Percentiles rank a stretch among this genome's conserved stretches.
phyloP scores from a whole-genome alignment of 2,329 filamentous ascomycete genomes.

The Sarocladiaceae sp. region DNA sequence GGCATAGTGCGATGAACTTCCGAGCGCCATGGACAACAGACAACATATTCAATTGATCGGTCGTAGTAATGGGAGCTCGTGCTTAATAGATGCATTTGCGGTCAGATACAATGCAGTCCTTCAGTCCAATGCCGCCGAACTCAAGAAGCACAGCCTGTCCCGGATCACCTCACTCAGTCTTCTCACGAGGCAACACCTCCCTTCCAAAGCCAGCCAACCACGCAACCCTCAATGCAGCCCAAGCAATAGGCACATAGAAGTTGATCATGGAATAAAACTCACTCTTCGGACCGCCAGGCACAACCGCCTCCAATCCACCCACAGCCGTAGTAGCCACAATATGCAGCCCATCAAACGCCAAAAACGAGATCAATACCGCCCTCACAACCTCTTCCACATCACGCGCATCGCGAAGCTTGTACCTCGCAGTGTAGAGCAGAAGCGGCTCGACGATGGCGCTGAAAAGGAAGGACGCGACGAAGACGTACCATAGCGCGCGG shows the following conservation, averaged over 20 bases:
- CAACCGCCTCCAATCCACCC: background rate
- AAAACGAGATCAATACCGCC: background rate
- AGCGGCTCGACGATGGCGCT: constrained; percentile 5
- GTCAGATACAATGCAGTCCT: too few relatives aligned
- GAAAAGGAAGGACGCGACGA: constrained; percentile 1
- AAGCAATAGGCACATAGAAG: constrained; percentile 1
- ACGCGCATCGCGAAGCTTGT: background rate
- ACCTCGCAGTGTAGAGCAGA: background rate
- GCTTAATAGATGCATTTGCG: too few relatives aligned
- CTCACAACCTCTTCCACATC: background rate
- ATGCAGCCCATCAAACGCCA: constrained; percentile 6
- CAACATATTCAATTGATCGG: too few relatives aligned
- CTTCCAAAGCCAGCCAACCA: constrained; percentile 9
- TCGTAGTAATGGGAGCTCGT: too few relatives aligned
- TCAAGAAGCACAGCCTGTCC: too few relatives aligned
- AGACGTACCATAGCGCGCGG: background rate
- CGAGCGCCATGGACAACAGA: too few relatives aligned
- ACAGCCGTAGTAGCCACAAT: background rate
- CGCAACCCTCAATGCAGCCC: background rate
- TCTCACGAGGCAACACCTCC: background rate
- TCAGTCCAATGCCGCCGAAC: too few relatives aligned
- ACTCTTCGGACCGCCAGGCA: background rate
- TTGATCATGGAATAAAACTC: constrained; percentile 10
- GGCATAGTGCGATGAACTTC: too few relatives aligned
- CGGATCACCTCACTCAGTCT: background rate